A percentile compares a stretch with the other conserved stretches of the same genome.
Conservation (phyloP, 2,329 filamentous ascomycete genomes). For the Biscogniauxia sp. region DNA sequence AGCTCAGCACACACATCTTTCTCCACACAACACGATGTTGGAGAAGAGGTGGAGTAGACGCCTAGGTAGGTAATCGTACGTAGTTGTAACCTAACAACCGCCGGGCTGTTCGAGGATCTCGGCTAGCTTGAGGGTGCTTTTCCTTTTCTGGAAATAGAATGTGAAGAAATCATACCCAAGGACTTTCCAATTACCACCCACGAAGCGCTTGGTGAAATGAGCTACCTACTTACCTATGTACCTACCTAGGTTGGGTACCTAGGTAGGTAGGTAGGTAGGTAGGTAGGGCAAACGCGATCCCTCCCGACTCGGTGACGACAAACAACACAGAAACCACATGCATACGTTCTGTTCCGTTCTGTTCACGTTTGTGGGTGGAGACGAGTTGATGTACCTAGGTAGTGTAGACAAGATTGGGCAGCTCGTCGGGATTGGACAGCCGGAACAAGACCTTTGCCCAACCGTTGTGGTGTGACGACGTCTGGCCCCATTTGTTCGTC, state of each 20-base stretch:
- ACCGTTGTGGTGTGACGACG: conserved; percentile 6
- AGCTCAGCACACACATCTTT: not conserved
- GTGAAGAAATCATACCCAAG: not conserved
- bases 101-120: not conserved
- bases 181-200: not conserved
- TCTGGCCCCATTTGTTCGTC: conserved; percentile 1
- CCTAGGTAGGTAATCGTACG: no score
- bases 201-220: not conserved
- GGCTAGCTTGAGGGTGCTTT: not conserved
- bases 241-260: no score
- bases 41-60: no score
- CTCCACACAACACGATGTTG: not conserved
- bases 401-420: not conserved
- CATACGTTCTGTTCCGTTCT: not conserved
- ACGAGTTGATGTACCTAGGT: not conserved
- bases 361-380: not conserved
- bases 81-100: not conserved
- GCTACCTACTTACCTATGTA: no score
- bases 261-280: no score
- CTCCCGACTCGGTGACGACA: no score
- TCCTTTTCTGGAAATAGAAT: not conserved
- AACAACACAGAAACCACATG: no score
- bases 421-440: not conserved
- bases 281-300: no score
- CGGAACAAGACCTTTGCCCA: not conserved